Conservation (phyloP, 176 grass and related monocot species). For the Carex myosuroides region DNA sequence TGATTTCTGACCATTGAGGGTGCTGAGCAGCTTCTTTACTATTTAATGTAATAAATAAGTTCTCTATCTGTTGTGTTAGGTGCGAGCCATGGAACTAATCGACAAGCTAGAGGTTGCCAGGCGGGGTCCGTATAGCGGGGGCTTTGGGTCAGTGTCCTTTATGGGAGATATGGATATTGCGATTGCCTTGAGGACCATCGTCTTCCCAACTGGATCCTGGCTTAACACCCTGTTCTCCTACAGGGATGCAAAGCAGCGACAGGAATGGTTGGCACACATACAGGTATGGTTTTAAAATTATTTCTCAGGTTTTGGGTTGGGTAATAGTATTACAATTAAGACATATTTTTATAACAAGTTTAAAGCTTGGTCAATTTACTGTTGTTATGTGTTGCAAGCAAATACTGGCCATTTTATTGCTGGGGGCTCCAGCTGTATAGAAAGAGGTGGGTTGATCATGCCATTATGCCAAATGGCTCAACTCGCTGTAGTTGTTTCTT, state of each 20-base stretch:
- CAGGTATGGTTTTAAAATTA: constrained; percentile 25
- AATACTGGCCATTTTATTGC: not conserved
- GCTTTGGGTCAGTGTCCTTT: constrained; percentile 73
- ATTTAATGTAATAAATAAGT: not conserved
- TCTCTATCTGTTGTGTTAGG: constrained; percentile 26
- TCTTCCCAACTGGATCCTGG: constrained; percentile 46
- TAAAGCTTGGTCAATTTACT: not conserved
- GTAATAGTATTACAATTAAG: not conserved
- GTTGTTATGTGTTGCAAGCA: not conserved
- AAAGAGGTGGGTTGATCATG: no score
- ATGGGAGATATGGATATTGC: constrained; percentile 77
- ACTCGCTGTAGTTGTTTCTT: not conserved
- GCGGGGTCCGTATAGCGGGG: constrained; percentile 77
- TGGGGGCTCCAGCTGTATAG: no score
- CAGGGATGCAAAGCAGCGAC: constrained; percentile 6
- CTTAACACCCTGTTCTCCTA: constrained; percentile 52
- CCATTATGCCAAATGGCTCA: no score
- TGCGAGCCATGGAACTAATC: constrained; percentile 95
- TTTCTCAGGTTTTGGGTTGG: not conserved
- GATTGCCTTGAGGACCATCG: constrained; percentile 59
- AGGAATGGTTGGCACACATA: constrained; percentile 80
- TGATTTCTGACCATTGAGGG: not conserved
- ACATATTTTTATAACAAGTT: not conserved
- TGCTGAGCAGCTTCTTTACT: not conserved
- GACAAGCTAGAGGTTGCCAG: constrained; percentile 58